Percentiles rank a stretch among this genome's conserved stretches.
phyloP scores from a whole-genome alignment of 805 yeast genomes.

The Hanseniaspora nectarophila region DNA sequence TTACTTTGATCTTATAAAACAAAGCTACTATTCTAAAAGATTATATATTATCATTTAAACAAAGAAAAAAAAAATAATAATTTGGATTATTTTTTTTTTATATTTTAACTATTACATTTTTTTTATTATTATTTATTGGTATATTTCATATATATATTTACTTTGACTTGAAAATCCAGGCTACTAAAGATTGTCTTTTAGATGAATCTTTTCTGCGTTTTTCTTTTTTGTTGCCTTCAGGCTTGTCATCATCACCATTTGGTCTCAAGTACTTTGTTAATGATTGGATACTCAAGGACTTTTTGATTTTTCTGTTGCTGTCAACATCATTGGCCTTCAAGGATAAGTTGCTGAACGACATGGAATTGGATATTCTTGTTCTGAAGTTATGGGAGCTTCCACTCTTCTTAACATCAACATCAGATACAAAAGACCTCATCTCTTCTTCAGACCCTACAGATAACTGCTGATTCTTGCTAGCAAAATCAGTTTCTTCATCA shows the following conservation, averaged over 20 bases:
- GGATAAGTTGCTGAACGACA: neutral
- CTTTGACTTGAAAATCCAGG: conserved; percentile 1
- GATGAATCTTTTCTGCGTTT: neutral
- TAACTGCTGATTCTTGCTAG: neutral
- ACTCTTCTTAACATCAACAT: neutral
- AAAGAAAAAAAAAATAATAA: too few relatives aligned
- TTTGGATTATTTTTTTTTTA: too few relatives aligned
- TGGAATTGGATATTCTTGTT: neutral
- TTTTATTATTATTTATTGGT: neutral
- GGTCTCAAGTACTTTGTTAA: neutral
- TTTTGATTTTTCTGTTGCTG: neutral
- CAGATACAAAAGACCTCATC: neutral
- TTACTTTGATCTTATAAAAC: too few relatives aligned
- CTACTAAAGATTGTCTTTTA: conserved; percentile 1
- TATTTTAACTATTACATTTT: too few relatives aligned
- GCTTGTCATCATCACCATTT: neutral
- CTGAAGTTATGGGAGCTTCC: neutral
- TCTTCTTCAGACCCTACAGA: neutral
- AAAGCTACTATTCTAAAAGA: too few relatives aligned
- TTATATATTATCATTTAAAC: too few relatives aligned
- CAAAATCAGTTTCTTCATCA: neutral
- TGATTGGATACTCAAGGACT: conserved; percentile 10
- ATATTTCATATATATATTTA: neutral
- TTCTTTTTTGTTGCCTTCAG: neutral
- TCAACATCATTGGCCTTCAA: neutral